phyloP scores from a whole-genome alignment of 2,329 filamentous ascomycete species.

The Pseudogymnoascus sp. region DNA sequence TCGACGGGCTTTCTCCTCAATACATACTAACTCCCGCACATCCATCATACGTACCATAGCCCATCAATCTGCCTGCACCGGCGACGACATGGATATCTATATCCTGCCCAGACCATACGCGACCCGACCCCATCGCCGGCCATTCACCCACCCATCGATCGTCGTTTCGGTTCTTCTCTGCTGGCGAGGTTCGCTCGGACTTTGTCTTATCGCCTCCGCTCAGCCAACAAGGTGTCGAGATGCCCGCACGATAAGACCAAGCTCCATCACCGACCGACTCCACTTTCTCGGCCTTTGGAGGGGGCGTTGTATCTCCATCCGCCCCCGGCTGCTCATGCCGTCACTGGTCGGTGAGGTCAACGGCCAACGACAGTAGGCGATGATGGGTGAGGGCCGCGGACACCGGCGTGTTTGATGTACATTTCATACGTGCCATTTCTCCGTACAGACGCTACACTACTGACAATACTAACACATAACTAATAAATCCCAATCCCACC shows the following conservation, averaged over 20 bases:
- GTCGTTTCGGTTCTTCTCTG: neutral
- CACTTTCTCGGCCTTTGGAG: neutral
- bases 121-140: too few species aligned
- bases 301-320: neutral
- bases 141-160: neutral
- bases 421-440: too few species aligned
- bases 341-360: too few species aligned
- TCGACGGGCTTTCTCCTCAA: neutral
- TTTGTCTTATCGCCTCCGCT: neutral
- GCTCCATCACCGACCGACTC: neutral
- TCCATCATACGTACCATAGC: neutral
- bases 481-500: neutral
- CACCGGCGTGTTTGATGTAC: too few species aligned
- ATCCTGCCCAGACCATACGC: neutral
- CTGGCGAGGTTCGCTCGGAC: neutral
- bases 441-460: too few species aligned
- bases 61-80: neutral
- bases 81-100: neutral
- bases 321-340: neutral
- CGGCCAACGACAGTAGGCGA: too few species aligned
- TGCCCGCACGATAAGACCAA: neutral
- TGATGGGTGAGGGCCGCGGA: too few species aligned
- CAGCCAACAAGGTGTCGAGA: neutral
- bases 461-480: too few species aligned
- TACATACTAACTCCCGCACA: neutral